These are phyloP conservation scores for Lolium rigidum DNA, from an alignment of 176 grass and related monocot species.

Conservation along the genomic window DNA sequence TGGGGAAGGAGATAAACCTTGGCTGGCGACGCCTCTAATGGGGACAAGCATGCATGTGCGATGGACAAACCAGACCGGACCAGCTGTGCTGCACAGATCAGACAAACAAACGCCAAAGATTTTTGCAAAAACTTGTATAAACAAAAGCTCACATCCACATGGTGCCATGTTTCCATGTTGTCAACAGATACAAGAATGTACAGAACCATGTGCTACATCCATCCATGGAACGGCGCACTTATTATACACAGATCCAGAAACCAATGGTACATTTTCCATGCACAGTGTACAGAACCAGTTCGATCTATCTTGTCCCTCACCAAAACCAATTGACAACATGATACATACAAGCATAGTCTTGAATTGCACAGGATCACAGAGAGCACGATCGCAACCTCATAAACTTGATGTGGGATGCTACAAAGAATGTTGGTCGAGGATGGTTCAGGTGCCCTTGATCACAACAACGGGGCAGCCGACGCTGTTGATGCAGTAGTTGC, in stretches of 20 bases:
- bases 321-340: not conserved
- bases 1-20: not conserved
- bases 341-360: not conserved
- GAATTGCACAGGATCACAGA: not conserved
- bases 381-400: not conserved
- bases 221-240: conserved; percentile 22
- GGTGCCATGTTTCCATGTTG: not conserved
- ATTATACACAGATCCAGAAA: conserved; percentile 35
- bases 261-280: not conserved
- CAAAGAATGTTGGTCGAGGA: conserved; percentile 33
- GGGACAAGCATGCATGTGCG: not conserved
- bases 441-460: conserved; percentile 64
- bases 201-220: conserved; percentile 15
- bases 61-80: not conserved
- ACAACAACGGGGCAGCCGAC: conserved; percentile 73
- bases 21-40: not conserved
- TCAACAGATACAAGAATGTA: conserved; percentile 33
- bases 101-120: not conserved
- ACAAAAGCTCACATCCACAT: conserved; percentile 19
- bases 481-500: conserved; percentile 83
- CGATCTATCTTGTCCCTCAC: not conserved
- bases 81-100: not conserved
- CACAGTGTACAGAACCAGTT: conserved; percentile 4
- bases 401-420: not conserved
- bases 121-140: not conserved